Conservation (phyloP, 441 rosid genomes). For the Rhodomyrtus psidioides region DNA sequence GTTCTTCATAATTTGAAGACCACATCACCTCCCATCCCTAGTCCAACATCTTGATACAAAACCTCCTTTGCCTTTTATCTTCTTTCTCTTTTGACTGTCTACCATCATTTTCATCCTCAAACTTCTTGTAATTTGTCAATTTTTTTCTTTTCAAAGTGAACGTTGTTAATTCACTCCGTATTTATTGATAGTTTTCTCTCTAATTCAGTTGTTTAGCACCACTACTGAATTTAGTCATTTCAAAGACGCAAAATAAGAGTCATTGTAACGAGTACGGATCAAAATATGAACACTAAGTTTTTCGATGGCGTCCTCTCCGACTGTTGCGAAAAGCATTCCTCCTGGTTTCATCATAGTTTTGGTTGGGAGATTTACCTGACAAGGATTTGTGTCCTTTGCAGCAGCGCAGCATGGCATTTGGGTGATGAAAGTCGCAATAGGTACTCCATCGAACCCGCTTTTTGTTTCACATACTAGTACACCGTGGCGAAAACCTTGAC, state of each 20-base stretch:
- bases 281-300: not conserved
- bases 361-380: not conserved
- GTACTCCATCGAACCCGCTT: not conserved
- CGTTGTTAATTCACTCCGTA: not conserved
- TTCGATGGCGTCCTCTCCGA: not conserved
- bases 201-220: not conserved
- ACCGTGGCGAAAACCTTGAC: not conserved
- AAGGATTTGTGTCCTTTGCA: not conserved
- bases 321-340: not conserved
- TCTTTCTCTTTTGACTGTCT: not conserved
- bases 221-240: no score
- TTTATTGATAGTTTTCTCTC: not conserved
- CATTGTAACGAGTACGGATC: not conserved
- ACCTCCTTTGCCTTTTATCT: not conserved
- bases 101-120: not conserved
- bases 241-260: not conserved
- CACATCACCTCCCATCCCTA: not conserved
- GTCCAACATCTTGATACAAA: not conserved
- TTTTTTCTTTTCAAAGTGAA: not conserved
- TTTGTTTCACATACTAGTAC: no score
- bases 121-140: not conserved
- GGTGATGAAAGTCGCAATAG: not conserved
- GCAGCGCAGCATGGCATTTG: not conserved
- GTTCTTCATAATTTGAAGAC: not conserved
- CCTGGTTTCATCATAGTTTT: not conserved